These are phyloP conservation scores for Mucor mucedo DNA, from an alignment of 371 early-diverging fungal genomes.

Conservation along the genomic window DNA sequence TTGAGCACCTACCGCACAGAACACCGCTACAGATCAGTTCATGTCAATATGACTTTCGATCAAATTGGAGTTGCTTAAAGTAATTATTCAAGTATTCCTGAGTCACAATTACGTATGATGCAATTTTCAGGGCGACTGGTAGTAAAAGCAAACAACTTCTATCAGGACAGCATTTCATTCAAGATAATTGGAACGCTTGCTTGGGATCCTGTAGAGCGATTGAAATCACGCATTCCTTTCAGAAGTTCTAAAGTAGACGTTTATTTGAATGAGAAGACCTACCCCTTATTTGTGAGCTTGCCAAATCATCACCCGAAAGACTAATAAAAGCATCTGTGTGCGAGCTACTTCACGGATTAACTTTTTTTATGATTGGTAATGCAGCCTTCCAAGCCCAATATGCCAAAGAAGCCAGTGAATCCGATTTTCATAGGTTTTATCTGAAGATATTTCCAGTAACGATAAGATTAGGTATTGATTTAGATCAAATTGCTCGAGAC, in stretches of 20 bases:
- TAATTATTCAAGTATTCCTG: conserved; percentile 32
- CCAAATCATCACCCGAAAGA: conserved; percentile 76
- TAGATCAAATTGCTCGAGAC: conserved; percentile 71
- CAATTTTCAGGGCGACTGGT: conserved; percentile 73
- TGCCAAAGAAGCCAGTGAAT: conserved; percentile 45
- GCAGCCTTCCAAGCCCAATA: conserved; percentile 61
- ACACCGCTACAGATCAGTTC: conserved; percentile 19
- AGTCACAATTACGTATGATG: conserved; percentile 67
- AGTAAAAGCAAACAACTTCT: conserved; percentile 63
- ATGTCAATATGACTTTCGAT: conserved; percentile 15
- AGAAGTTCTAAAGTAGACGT: conserved; percentile 66
- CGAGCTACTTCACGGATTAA: conserved; percentile 76
- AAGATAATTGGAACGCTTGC: conserved; percentile 45
- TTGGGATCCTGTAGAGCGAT: conserved; percentile 61
- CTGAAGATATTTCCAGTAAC: conserved; percentile 71
- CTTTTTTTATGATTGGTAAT: conserved; percentile 75
- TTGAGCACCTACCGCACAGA: conserved; percentile 20
- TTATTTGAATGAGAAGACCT: conserved; percentile 74
- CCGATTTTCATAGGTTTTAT: conserved; percentile 67
- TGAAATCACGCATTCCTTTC: conserved; percentile 71
- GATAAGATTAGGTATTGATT: conserved; percentile 72
- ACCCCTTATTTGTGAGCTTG: conserved; percentile 76
- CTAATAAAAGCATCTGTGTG: conserved; percentile 78
- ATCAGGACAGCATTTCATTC: neutral
- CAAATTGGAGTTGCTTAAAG: conserved; percentile 22